These are phyloP conservation scores for Microascus cirrosus DNA, from an alignment of 2,329 filamentous ascomycete genomes.

Conservation along the genomic window DNA sequence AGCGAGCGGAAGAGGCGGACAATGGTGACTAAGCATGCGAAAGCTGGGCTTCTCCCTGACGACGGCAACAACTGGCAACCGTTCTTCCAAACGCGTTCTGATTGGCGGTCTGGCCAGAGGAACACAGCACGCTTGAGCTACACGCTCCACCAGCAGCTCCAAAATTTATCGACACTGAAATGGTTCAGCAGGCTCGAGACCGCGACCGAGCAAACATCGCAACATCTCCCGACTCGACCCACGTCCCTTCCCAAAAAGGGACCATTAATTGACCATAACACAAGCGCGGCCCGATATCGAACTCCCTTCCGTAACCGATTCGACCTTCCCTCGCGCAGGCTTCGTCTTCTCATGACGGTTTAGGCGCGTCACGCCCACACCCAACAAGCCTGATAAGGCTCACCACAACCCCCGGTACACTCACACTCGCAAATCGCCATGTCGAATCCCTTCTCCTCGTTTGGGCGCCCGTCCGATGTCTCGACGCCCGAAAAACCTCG, in stretches of 20 bases:
- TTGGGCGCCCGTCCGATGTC: constrained; percentile 30
- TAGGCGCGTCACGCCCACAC: not conserved
- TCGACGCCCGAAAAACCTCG: constrained; percentile 32
- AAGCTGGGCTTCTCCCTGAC: not conserved
- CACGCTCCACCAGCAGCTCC: not conserved
- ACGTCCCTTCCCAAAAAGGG: not conserved
- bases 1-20: no score
- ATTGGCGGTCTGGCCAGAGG: not conserved
- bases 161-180: not conserved
- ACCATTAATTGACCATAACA: not conserved
- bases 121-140: not conserved
- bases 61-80: not conserved
- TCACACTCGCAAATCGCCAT: constrained; percentile 14
- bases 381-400: not conserved
- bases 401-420: not conserved
- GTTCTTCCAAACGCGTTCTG: not conserved
- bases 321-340: not conserved
- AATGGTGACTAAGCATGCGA: not conserved
- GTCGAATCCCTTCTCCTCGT: constrained; percentile 28
- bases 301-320: not conserved
- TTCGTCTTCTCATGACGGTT: not conserved
- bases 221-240: not conserved
- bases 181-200: not conserved
- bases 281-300: not conserved
- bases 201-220: not conserved